Conservation (phyloP, 1,284 basidiomycete species). For the Ceratobasidium papillatum region DNA sequence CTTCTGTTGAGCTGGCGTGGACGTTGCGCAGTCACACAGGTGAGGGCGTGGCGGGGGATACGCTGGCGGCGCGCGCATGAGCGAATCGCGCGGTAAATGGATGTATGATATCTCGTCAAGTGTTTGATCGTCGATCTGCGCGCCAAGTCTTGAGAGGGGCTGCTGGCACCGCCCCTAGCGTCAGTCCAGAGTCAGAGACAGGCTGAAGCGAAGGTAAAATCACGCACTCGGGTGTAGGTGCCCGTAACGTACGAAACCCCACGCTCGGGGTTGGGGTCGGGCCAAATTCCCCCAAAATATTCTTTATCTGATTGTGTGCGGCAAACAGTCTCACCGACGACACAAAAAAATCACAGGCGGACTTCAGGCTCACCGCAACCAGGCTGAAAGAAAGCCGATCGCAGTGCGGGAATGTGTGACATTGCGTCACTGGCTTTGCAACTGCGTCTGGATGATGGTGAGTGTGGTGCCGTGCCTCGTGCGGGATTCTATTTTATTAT, state of each 20-base stretch:
- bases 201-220: not conserved
- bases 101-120: not conserved
- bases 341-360: constrained; percentile 4
- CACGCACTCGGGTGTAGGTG: not conserved
- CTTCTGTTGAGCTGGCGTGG: not conserved
- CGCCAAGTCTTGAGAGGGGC: not conserved
- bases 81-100: not conserved
- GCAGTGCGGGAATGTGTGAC: constrained; percentile 7
- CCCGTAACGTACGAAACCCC: not conserved
- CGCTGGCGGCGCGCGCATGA: not conserved
- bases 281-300: not conserved
- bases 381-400: not conserved
- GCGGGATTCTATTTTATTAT: not conserved
- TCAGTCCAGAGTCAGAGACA: not conserved
- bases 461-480: not conserved
- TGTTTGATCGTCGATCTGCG: not conserved
- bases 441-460: not conserved
- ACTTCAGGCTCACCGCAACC: not conserved
- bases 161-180: not conserved
- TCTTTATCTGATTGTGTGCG: not conserved
- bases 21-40: constrained; percentile 4
- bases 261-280: not conserved
- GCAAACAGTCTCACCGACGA: not conserved
- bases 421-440: not conserved
- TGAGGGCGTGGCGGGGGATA: not conserved